Evolutionary conservation across 2,329 filamentous ascomycete species (phyloP).

Genomic region (Escovopsis sp.): DNA sequence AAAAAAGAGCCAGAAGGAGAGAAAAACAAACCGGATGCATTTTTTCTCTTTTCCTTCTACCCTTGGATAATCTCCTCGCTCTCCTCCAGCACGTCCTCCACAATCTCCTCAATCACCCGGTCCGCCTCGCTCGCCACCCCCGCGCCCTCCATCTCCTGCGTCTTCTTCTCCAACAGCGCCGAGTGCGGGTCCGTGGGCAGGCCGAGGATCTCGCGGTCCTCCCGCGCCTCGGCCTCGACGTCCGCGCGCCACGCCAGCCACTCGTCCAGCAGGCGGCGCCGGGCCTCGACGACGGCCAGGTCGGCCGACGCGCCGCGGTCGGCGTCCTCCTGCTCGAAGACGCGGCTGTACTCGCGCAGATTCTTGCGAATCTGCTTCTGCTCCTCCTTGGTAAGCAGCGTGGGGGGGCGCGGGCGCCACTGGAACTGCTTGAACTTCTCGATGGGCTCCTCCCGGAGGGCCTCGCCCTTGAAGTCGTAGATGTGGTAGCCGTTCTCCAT

Average conservation of each 20-base stretch:
- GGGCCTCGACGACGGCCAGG: constrained; percentile 78
- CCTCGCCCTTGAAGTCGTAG: constrained; percentile 88
- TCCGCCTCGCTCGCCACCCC: constrained; percentile 47
- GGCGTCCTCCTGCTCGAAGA: constrained; percentile 89
- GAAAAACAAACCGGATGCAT: no score
- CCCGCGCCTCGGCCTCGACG: constrained; percentile 54
- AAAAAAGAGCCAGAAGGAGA: no score
- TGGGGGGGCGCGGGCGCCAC: constrained; percentile 83
- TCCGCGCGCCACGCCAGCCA: constrained; percentile 74
- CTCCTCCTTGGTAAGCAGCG: constrained; percentile 90
- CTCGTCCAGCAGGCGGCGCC: constrained; percentile 69
- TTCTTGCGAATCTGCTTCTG: constrained; percentile 98
- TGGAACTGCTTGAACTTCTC: constrained; percentile 97
- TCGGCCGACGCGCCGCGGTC: constrained; percentile 90
- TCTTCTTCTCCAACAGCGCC: constrained; percentile 42
- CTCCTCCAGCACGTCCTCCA: constrained; percentile 73
- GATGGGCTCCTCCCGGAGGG: constrained; percentile 76
- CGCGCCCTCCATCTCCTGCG: constrained; percentile 29
- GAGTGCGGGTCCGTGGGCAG: constrained; percentile 51
- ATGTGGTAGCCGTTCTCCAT: constrained; percentile 99
- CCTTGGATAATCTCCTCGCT: constrained; percentile 60
- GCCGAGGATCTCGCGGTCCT: constrained; percentile 54
- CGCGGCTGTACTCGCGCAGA: constrained; percentile 85
- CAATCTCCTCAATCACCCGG: constrained; percentile 73
- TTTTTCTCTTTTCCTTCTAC: constrained; percentile 16